Evolutionary conservation across 306 rosid species (phyloP).

Genomic region (Spatholobus suberectus): DNA sequence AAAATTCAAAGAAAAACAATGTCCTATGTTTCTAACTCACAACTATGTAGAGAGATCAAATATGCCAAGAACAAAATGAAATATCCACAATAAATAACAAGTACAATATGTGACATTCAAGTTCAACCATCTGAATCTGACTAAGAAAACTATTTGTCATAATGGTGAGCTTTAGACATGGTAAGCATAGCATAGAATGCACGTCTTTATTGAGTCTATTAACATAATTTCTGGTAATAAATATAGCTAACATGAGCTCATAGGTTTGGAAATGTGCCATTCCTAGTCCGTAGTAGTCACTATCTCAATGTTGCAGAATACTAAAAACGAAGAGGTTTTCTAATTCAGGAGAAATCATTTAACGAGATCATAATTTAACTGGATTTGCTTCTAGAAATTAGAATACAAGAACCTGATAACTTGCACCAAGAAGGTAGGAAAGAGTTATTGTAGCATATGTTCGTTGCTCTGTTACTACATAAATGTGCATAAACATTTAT

Average conservation of each 20-base stretch:
- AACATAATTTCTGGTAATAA: neutral
- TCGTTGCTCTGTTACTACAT: neutral
- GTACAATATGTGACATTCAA: neutral
- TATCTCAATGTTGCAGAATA: conserved; percentile 11
- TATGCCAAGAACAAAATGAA: neutral
- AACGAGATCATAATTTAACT: neutral
- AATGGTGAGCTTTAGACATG: neutral
- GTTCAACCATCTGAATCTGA: neutral
- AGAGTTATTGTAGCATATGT: neutral
- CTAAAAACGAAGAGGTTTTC: neutral
- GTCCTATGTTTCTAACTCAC: conserved; percentile 1
- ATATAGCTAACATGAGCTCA: neutral
- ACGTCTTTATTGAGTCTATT: neutral
- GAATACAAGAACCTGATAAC: neutral
- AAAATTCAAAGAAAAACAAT: neutral
- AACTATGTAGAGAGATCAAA: neutral
- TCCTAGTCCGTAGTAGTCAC: conserved; percentile 6
- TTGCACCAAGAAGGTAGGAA: conserved; percentile 3
- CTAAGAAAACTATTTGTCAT: neutral
- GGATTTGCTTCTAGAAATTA: conserved; percentile 13
- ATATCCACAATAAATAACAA: neutral
- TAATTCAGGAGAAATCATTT: neutral
- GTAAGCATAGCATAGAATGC: conserved; percentile 5
- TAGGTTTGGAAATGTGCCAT: neutral
- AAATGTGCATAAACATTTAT: neutral